phyloP scores from a whole-genome alignment of 208 protist genomes.

The Polymyxa betae region DNA sequence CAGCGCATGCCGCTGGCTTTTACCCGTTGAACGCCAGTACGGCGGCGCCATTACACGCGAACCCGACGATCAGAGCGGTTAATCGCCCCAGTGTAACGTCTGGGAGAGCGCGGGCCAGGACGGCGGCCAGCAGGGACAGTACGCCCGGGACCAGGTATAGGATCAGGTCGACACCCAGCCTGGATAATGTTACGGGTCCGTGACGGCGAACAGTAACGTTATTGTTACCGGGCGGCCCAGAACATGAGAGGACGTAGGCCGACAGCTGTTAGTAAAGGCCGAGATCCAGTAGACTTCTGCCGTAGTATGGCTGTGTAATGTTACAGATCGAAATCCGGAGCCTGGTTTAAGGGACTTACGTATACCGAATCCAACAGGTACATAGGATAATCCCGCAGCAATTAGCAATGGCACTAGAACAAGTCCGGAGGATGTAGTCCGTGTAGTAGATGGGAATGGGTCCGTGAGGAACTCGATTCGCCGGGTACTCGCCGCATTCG shows the following conservation, averaged over 20 bases:
- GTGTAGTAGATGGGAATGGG: conserved; percentile 44
- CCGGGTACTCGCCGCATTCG: background rate
- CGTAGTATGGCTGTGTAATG: conserved; percentile 3
- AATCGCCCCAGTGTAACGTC: background rate
- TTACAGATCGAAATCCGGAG: no score
- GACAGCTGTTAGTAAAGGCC: background rate
- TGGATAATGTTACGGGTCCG: background rate
- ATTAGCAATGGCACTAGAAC: no score
- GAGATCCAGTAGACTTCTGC: background rate
- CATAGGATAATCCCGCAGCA: conserved; percentile 23
- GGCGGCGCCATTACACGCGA: background rate
- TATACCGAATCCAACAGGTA: conserved; percentile 16
- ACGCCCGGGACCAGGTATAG: background rate
- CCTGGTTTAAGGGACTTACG: no score
- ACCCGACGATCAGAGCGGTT: background rate
- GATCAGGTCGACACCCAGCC: background rate
- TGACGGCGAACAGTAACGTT: background rate
- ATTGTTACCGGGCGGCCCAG: background rate
- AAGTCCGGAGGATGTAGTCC: no score
- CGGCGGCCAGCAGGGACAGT: background rate
- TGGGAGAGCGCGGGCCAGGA: background rate
- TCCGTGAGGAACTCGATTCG: background rate
- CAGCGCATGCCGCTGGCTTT: no score
- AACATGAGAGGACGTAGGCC: background rate
- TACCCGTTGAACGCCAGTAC: background rate